phyloP scores from a whole-genome alignment of 2,329 filamentous ascomycete species.

The Neospermospora avenae region DNA sequence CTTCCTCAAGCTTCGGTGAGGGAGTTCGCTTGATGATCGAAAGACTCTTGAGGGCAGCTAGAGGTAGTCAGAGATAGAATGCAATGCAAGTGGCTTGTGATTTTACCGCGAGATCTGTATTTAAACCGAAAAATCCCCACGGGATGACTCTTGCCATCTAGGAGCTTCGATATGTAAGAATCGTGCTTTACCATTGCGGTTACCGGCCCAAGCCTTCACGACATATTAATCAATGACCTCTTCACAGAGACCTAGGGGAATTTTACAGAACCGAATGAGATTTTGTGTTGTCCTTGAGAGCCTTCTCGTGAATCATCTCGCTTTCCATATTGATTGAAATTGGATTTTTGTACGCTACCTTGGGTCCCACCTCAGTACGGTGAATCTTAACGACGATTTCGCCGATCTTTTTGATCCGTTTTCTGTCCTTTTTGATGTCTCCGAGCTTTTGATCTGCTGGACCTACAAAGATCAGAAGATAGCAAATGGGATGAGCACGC shows the following conservation, averaged over 20 bases:
- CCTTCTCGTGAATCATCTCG: slow-evolving; percentile 16
- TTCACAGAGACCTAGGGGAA: too few species aligned
- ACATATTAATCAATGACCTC: neutral
- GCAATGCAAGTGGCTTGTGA: too few species aligned
- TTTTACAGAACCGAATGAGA: slow-evolving; percentile 15
- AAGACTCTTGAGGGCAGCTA: slow-evolving; percentile 6
- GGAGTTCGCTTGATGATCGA: slow-evolving; percentile 6
- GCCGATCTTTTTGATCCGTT: slow-evolving; percentile 8
- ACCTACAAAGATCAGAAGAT: neutral
- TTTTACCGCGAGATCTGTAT: slow-evolving; percentile 27
- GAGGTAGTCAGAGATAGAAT: neutral
- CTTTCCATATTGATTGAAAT: too few species aligned
- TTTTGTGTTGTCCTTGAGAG: slow-evolving; percentile 20
- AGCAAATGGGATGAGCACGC: neutral
- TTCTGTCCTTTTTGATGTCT: slow-evolving; percentile 9
- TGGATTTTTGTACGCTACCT: too few species aligned
- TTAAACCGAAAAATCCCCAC: slow-evolving; percentile 25
- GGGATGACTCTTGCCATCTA: slow-evolving; percentile 21
- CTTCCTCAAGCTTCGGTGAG: neutral
- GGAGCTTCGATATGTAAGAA: too few species aligned
- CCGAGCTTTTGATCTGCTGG: neutral
- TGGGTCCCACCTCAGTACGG: neutral
- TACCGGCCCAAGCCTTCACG: neutral
- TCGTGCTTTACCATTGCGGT: too few species aligned
- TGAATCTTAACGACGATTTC: slow-evolving; percentile 10